A percentile compares a stretch with the other conserved stretches of the same genome.
phyloP scores from a whole-genome alignment of 1,139 yeast species.

The Nakaseomyces bracarensis region DNA sequence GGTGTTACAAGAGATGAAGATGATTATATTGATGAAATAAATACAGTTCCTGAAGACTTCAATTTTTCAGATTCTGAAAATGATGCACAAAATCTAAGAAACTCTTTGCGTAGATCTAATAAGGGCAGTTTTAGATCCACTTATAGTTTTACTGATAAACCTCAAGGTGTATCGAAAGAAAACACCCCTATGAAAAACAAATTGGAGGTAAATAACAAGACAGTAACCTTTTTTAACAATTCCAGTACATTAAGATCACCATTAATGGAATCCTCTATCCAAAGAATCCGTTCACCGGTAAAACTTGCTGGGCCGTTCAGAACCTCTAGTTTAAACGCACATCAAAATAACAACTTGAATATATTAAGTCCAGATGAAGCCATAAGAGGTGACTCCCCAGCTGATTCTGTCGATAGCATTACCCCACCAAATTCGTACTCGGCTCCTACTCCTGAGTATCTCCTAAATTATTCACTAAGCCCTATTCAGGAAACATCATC shows the following conservation, averaged over 20 bases:
- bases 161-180: slow-evolving; percentile 28
- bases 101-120: slow-evolving; percentile 8
- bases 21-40: slow-evolving; percentile 43
- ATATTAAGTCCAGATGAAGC: background rate
- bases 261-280: background rate
- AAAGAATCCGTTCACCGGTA: slow-evolving; percentile 10
- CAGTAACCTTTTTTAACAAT: slow-evolving; percentile 47
- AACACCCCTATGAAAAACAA: slow-evolving; percentile 36
- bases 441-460: slow-evolving; percentile 23
- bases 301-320: slow-evolving; percentile 5
- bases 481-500: slow-evolving; percentile 31
- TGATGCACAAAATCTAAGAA: slow-evolving; percentile 11
- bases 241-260: slow-evolving; percentile 1
- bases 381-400: slow-evolving; percentile 6
- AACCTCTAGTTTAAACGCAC: background rate
- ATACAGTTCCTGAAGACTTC: slow-evolving; percentile 52
- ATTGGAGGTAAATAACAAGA: slow-evolving; percentile 43
- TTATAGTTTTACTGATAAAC: slow-evolving; percentile 31
- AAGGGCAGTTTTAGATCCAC: slow-evolving; percentile 27
- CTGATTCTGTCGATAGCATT: slow-evolving; percentile 9
- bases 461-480: slow-evolving; percentile 24
- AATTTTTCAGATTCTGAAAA: slow-evolving; percentile 40
- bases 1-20: slow-evolving; percentile 16
- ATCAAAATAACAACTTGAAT: background rate
- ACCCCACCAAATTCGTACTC: slow-evolving; percentile 20